Conservation (phyloP, 2,329 filamentous ascomycete species). For the Davidsoniella australis region DNA sequence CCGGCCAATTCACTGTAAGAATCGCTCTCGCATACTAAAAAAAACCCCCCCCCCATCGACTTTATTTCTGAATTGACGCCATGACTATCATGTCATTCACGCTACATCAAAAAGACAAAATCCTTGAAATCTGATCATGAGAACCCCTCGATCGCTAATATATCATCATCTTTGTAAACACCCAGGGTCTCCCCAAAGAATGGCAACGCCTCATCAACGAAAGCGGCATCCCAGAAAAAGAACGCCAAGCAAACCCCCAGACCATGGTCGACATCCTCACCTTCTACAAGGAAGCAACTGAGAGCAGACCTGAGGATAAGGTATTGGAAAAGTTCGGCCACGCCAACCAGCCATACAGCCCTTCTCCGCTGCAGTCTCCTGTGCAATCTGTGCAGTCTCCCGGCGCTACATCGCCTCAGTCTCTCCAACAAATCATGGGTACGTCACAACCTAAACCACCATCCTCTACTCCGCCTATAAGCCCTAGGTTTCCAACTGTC, state of each 20-base stretch:
- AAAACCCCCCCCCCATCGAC: no score
- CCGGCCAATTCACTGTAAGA: conserved; percentile 86
- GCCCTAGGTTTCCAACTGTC: conserved; percentile 67
- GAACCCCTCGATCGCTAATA: conserved; percentile 14
- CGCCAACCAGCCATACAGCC: conserved; percentile 39
- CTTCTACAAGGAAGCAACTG: conserved; percentile 91
- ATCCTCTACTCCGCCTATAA: conserved; percentile 59
- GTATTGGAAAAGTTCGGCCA: conserved; percentile 95
- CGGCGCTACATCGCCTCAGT: conserved; percentile 28
- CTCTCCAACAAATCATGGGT: conserved; percentile 37
- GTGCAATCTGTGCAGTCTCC: conserved; percentile 24
- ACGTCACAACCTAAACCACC: conserved; percentile 24
- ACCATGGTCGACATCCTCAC: conserved; percentile 90
- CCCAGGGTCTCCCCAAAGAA: conserved; percentile 81
- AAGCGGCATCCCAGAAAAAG: conserved; percentile 89
- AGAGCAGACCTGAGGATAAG: conserved; percentile 62
- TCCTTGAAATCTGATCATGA: background rate
- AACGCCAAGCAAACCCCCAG: conserved; percentile 88
- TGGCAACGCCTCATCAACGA: conserved; percentile 94
- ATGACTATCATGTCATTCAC: no score
- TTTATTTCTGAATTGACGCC: no score
- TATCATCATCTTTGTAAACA: background rate
- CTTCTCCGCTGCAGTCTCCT: conserved; percentile 28
- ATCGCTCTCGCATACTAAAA: background rate
- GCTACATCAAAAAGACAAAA: no score